Evolutionary conservation across 768 basidiomycete genomes (phyloP), one percentile per base, ranked within the genome.

Genomic region (Trametes maxima): DNA sequence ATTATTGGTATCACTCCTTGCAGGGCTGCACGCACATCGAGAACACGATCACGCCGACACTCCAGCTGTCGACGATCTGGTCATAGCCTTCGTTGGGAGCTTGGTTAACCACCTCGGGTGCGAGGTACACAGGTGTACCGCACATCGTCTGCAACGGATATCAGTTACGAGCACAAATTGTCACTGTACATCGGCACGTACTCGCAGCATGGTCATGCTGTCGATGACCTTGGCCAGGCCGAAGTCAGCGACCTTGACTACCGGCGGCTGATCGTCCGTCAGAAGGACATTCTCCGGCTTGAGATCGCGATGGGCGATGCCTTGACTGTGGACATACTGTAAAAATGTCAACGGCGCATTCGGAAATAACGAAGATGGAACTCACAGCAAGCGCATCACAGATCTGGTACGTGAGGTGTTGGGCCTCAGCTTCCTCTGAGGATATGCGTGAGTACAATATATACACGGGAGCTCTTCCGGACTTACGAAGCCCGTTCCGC

Each of bases 161-260:
- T 67, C 44, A 71, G 45, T 21, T 14, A 21, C 14, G n/a, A n/a
- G 24, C 7, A 28, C 43, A n/a, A 58, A 42, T 10, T 13, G 56
- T 62, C 19, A 67, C 28, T 33, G 56, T 22, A n/a, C 37, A 46
- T 10, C 48, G 16, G 2, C 49, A 73, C 85, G 16, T 64, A 93
- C 92, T 65, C 82, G 82, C 13, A 94, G 75, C 82, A 90, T 88
- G 0, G 90, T 93, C 65, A 85, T 71, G 64, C 85, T 87, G 64
- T 92, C 87, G 22, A 92, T 86, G n/a, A 89, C 85, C 72, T 98
- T 99, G 0, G 96, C 95, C 7, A 98, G 83, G 3, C 96, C 96
- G 70, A 97, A 99, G 73, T 98, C 96, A 2, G 96, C 95, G 16
- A 98, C 88, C 70, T 98, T 98, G 67, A 92, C 85, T 1, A 76